Evolutionary conservation across 1,139 yeast species (phyloP).

Genomic region (Suhomyces bolitotheri): DNA sequence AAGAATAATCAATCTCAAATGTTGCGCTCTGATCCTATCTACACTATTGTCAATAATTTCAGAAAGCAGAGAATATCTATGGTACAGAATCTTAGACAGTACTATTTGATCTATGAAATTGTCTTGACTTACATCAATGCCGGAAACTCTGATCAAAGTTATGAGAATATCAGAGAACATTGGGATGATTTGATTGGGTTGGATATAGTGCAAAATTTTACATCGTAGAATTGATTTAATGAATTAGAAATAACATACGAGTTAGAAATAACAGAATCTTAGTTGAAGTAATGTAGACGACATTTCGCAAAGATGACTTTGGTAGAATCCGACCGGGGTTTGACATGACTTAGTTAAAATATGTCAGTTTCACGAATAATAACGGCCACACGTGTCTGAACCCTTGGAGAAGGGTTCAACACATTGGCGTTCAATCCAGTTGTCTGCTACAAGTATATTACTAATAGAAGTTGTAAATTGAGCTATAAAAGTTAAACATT

Average conservation of each 20-base stretch:
- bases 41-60: slow-evolving; percentile 55
- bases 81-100: slow-evolving; percentile 82
- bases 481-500: slow-evolving; percentile 41
- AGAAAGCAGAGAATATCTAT: slow-evolving; percentile 74
- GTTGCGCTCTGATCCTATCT: slow-evolving; percentile 42
- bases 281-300: too few relatives aligned
- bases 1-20: slow-evolving; percentile 18
- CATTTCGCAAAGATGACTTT: too few relatives aligned
- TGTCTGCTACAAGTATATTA: too few relatives aligned
- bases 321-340: too few relatives aligned
- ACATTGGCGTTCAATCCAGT: too few relatives aligned
- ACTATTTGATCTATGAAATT: slow-evolving; percentile 66
- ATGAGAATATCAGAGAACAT: slow-evolving; percentile 5
- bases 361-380: too few relatives aligned
- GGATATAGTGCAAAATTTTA: slow-evolving; percentile 28
- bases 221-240: slow-evolving; percentile 10
- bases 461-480: too few relatives aligned
- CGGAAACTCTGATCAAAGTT: slow-evolving; percentile 12
- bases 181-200: slow-evolving; percentile 26
- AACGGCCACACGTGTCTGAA: too few relatives aligned
- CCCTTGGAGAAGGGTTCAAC: too few relatives aligned
- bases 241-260: too few relatives aligned
- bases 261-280: too few relatives aligned
- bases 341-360: too few relatives aligned
- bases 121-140: slow-evolving; percentile 26